Conservation (phyloP, 2,329 filamentous ascomycete species). For the Mycogone perniciosa region DNA sequence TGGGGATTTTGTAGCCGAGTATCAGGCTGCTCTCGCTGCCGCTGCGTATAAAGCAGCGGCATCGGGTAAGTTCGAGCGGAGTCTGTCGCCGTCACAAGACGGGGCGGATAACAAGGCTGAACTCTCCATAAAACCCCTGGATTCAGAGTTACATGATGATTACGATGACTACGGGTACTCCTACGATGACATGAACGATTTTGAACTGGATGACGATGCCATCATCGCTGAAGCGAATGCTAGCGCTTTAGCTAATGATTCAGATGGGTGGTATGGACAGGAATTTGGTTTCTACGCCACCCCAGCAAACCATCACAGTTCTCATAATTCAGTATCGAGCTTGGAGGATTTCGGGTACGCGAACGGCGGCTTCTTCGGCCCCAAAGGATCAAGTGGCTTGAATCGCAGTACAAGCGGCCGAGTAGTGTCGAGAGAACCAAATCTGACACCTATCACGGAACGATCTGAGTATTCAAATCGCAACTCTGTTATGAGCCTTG, state of each 20-base stretch:
- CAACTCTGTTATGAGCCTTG: slow-evolving; percentile 77
- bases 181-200: slow-evolving; percentile 61
- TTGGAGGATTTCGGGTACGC: slow-evolving; percentile 51
- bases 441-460: slow-evolving; percentile 92
- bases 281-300: slow-evolving; percentile 94
- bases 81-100: slow-evolving; percentile 38
- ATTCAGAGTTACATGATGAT: neutral
- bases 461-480: slow-evolving; percentile 92
- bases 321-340: slow-evolving; percentile 29
- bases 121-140: neutral
- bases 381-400: slow-evolving; percentile 50
- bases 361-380: slow-evolving; percentile 85
- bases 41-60: slow-evolving; percentile 72
- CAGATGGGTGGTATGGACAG: slow-evolving; percentile 89
- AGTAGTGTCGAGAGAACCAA: slow-evolving; percentile 74
- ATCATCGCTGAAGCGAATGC: slow-evolving; percentile 96
- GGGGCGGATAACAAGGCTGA: slow-evolving; percentile 13
- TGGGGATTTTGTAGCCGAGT: slow-evolving; percentile 46
- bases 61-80: slow-evolving; percentile 67
- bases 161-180: slow-evolving; percentile 48
- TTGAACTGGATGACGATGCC: slow-evolving; percentile 72
- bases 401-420: slow-evolving; percentile 68
- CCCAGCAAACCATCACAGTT: slow-evolving; percentile 39
- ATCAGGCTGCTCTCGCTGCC: slow-evolving; percentile 78
- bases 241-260: slow-evolving; percentile 84